These are phyloP conservation scores for Kwoniella bestiolae DNA, from an alignment of 768 basidiomycete species.

Conservation along the genomic window DNA sequence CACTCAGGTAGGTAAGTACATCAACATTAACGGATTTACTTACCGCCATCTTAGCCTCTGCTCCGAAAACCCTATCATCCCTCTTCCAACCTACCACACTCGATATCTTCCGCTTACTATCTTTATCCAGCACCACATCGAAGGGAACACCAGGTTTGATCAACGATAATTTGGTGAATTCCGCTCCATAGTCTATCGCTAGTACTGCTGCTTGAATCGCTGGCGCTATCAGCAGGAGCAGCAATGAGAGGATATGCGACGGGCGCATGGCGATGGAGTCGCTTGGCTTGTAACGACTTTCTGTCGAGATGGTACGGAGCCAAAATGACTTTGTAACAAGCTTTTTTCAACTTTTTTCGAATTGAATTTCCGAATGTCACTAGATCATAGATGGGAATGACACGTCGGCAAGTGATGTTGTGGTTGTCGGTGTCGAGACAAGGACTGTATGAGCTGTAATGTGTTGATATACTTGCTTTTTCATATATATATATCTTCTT, in stretches of 20 bases:
- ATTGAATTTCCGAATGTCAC: too few relatives aligned
- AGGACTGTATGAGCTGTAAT: too few relatives aligned
- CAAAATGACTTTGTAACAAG: too few relatives aligned
- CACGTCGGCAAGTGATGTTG: too few relatives aligned
- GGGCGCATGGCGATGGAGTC: conserved; percentile 8
- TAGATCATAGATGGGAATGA: not conserved
- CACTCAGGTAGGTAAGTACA: too few relatives aligned
- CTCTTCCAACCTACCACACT: conserved; percentile 86
- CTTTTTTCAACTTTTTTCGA: not conserved
- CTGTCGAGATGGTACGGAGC: too few relatives aligned
- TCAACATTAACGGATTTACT: too few relatives aligned
- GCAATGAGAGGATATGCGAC: conserved; percentile 16
- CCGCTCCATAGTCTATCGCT: conserved; percentile 97
- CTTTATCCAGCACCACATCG: conserved; percentile 93
- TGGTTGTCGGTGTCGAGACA: too few relatives aligned
- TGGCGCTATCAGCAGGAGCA: conserved; percentile 40
- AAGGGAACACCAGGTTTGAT: conserved; percentile 94
- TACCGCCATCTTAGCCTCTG: conserved; percentile 86
- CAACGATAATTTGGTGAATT: conserved; percentile 94
- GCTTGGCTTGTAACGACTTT: too few relatives aligned
- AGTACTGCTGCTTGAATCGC: conserved; percentile 66
- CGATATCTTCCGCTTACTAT: conserved; percentile 94
- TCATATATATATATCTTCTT: too few relatives aligned
- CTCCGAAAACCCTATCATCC: conserved; percentile 83
- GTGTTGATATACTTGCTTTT: too few relatives aligned